These are phyloP conservation scores for Hymenoscyphus occultus DNA, from an alignment of 2,329 filamentous ascomycete genomes.

Conservation along the genomic window DNA sequence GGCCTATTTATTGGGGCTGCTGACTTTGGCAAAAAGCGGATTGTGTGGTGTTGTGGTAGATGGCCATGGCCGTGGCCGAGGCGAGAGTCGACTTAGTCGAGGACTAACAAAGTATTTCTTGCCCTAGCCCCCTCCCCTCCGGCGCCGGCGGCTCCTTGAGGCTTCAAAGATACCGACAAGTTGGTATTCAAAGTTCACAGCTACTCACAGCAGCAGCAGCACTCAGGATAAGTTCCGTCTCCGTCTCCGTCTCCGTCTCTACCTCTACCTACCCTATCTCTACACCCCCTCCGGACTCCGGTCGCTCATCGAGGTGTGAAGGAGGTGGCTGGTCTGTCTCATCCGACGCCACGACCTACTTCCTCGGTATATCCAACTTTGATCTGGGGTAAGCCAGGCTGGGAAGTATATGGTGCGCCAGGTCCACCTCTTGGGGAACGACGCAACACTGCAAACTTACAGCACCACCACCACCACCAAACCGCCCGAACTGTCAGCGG, in stretches of 20 bases:
- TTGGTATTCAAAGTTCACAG: conserved; percentile 10
- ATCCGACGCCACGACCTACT: conserved; percentile 28
- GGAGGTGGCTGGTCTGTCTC: conserved; percentile 36
- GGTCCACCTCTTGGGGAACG: conserved; percentile 16
- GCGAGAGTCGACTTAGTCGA: conserved; percentile 13
- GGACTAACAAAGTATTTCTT: not conserved
- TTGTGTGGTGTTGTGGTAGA: not conserved
- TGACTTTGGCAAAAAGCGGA: not conserved
- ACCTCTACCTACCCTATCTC: not conserved
- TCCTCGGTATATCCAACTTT: conserved; percentile 22
- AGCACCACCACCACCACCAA: not conserved
- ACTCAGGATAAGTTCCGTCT: not conserved
- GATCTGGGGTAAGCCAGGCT: conserved; percentile 33
- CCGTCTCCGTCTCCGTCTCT: not conserved
- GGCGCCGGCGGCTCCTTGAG: not conserved
- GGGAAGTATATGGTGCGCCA: conserved; percentile 26
- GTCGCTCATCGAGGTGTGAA: conserved; percentile 16
- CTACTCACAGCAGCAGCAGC: not conserved
- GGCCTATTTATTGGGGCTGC: not conserved
- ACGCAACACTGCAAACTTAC: not conserved
- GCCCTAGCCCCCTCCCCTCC: conserved; percentile 3
- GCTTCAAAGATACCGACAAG: not conserved
- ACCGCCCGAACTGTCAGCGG: conserved; percentile 14
- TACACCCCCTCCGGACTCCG: not conserved
- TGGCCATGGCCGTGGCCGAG: not conserved